These are phyloP conservation scores for Fistulinella cinereoalba DNA, from an alignment of 1,284 basidiomycete genomes.

Conservation along the genomic window DNA sequence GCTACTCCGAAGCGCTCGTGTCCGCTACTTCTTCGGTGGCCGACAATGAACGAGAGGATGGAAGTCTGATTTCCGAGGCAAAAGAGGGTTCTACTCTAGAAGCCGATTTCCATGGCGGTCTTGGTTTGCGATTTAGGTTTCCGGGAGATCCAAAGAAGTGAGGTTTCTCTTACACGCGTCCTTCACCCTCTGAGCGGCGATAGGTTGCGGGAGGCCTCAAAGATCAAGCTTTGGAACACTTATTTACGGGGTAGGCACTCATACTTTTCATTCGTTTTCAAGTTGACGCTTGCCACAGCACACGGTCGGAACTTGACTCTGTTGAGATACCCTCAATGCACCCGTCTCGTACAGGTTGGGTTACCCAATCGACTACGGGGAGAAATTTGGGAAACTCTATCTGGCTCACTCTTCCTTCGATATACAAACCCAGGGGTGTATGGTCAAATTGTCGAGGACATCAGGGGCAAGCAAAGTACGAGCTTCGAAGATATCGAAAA, in stretches of 20 bases:
- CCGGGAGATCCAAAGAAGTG: slow-evolving; percentile 93
- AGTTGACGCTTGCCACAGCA: slow-evolving; percentile 38
- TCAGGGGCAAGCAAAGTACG: slow-evolving; percentile 78
- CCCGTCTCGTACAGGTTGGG: slow-evolving; percentile 95
- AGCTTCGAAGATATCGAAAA: slow-evolving; percentile 99
- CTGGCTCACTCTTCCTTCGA: slow-evolving; percentile 90
- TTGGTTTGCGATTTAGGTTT: slow-evolving; percentile 87
- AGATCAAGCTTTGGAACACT: slow-evolving; percentile 94
- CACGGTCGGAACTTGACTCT: slow-evolving; percentile 90
- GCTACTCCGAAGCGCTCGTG: slow-evolving; percentile 94
- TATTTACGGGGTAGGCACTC: slow-evolving; percentile 71
- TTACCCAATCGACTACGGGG: slow-evolving; percentile 93
- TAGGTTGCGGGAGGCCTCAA: slow-evolving; percentile 92
- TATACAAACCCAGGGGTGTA: slow-evolving; percentile 88
- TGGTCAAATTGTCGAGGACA: slow-evolving; percentile 73
- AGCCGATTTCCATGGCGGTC: slow-evolving; percentile 75
- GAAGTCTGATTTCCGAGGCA: slow-evolving; percentile 55
- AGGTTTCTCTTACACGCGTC: slow-evolving; percentile 25
- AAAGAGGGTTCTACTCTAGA: slow-evolving; percentile 50
- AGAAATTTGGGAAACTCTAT: slow-evolving; percentile 98
- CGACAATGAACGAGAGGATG: slow-evolving; percentile 66
- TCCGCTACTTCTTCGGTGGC: slow-evolving; percentile 49
- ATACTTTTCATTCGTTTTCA: not conserved
- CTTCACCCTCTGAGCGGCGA: slow-evolving; percentile 11
- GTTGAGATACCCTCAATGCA: slow-evolving; percentile 96